Evolutionary conservation across 2,329 filamentous ascomycete species (phyloP).

Genomic region (Scedosporium dehoogii): DNA sequence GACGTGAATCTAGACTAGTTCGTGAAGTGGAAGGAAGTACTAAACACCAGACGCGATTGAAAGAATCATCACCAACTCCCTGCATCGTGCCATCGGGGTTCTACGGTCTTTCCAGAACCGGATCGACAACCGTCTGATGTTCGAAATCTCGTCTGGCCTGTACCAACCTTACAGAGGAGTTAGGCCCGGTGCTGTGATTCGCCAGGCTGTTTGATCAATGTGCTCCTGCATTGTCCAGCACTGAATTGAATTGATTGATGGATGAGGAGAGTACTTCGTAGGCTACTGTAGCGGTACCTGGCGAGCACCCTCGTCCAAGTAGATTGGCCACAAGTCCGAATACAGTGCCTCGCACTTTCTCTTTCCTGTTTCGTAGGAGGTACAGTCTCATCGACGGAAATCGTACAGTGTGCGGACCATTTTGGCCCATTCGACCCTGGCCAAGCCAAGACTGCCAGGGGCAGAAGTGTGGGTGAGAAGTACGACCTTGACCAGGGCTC

Average conservation of each 20-base stretch:
- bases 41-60: too few species aligned
- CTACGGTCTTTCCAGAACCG: slow-evolving; percentile 6
- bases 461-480: neutral
- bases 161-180: neutral
- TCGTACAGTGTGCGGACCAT: neutral
- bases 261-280: neutral
- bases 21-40: neutral
- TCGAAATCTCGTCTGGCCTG: slow-evolving; percentile 2
- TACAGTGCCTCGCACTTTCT: too few species aligned
- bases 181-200: neutral
- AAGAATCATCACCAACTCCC: neutral
- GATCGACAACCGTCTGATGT: neutral
- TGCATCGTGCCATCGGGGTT: neutral
- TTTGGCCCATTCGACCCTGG: neutral
- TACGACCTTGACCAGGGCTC: neutral
- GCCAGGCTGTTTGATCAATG: neutral
- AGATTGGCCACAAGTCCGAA: neutral
- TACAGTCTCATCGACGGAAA: neutral
- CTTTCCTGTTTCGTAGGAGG: too few species aligned
- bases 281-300: neutral
- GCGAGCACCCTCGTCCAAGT: neutral
- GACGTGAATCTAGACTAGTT: neutral
- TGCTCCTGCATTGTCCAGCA: neutral
- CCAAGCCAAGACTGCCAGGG: slow-evolving; percentile 4
- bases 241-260: too few species aligned